phyloP scores from a whole-genome alignment of 768 basidiomycete species.

The Trametes elegans region DNA sequence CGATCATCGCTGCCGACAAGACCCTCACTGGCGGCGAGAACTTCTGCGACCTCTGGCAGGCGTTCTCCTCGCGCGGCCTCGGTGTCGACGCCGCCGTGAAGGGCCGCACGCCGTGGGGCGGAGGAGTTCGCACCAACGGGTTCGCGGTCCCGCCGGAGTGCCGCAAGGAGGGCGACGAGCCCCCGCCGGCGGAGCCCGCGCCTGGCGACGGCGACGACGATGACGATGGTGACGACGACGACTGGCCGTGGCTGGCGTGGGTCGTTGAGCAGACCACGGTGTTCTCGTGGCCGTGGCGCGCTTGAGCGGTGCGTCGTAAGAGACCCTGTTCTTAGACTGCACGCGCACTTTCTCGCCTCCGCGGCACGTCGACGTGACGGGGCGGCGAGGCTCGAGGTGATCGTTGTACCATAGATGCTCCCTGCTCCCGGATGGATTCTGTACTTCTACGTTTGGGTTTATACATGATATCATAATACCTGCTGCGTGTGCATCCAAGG shows the following conservation, averaged over 20 bases:
- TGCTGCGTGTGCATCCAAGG: not conserved
- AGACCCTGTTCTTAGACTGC: not conserved
- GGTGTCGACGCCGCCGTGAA: constrained; percentile 73
- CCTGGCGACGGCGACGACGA: constrained; percentile 36
- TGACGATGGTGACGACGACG: constrained; percentile 20
- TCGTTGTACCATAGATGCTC: constrained; percentile 6
- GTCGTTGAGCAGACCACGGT: constrained; percentile 14
- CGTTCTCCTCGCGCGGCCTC: constrained; percentile 79
- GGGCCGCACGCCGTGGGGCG: constrained; percentile 89
- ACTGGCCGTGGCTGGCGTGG: constrained; percentile 23
- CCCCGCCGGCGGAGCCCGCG: constrained; percentile 30
- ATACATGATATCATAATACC: constrained; percentile 6
- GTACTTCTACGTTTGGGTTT: not conserved
- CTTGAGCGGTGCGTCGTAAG: not conserved
- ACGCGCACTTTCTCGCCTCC: not conserved
- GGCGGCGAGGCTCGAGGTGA: constrained; percentile 1
- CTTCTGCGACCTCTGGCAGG: constrained; percentile 81
- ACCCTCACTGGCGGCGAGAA: constrained; percentile 93
- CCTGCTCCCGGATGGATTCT: constrained; percentile 1
- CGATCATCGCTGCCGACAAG: constrained; percentile 89
- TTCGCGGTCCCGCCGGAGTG: constrained; percentile 41
- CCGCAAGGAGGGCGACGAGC: constrained; percentile 22
- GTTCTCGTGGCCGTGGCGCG: constrained; percentile 12
- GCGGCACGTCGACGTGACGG: not conserved
- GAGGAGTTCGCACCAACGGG: constrained; percentile 75